Evolutionary conservation across 73 alveolate species (phyloP), one percentile per base, ranked within the genome.

Genomic region (Paramecium octaurelia): DNA sequence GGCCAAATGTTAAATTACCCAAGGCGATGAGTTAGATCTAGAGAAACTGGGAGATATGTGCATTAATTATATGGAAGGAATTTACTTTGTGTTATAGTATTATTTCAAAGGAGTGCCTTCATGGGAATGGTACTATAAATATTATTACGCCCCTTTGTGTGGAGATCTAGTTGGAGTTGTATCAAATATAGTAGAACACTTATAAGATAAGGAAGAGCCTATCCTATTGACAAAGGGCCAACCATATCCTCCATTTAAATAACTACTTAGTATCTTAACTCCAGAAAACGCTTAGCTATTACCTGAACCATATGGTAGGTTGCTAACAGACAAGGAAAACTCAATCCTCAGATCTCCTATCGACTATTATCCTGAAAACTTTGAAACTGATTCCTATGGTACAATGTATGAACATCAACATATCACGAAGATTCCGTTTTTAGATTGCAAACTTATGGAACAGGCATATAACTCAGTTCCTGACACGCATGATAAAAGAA

Each of bases 241-340:
- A 69, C 99, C 99, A 24, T 97, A 86, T 87, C 94, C 92, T 20
- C 99, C 99, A 27, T 97, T 95, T 77, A 94, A 96, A 86, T 95
- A 98, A 85, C 90, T 98, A 59, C 92, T 98, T 40, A 94, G 96
- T 24, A 97, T 98, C 69, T 85, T 98, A 29, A 99, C 99, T 8
- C 96, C 97, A 14, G 43, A 40, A 38, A 85, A 95, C 60, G 92
- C 98, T 54, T 84, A 16, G 9, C 38, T 89, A 27, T 59, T 89
- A 10, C 94, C 94, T 24, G 23, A n/a, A n/a, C 85, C 58, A 4
- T 89, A 23, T 89, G 59, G 88, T 38, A 6, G 11, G 71, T 12
- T 40, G 8, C 18, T 89, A 24, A 44, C 34, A 42, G 94, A 89
- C 29, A 36, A 64, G 23, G 31, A 54, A 18, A 40, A 40, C 10